A percentile compares a stretch with the other conserved stretches of the same genome.
phyloP scores from a whole-genome alignment of 208 protist genomes.

The Giardia muris region DNA sequence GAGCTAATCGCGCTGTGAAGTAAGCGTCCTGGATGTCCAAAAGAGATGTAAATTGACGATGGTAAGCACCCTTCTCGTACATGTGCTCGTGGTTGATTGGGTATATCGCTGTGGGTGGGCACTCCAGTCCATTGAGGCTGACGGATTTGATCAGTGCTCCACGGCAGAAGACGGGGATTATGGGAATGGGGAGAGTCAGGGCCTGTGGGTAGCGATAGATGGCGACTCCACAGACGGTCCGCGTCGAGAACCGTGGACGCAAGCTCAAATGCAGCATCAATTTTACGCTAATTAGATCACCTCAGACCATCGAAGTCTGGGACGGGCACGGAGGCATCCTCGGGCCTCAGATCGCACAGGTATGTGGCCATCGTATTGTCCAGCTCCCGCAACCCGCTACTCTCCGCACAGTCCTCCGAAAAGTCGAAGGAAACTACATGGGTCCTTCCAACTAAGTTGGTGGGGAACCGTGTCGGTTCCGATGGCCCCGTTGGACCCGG shows the following conservation, averaged over 20 bases:
- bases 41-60: neutral
- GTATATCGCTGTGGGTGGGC: neutral
- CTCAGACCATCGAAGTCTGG: too few species aligned
- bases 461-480: too few species aligned
- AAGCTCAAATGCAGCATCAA: neutral
- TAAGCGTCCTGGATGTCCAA: neutral
- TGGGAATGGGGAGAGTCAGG: neutral
- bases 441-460: too few species aligned
- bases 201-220: neutral
- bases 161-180: neutral
- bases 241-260: neutral
- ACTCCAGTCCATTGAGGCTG: neutral
- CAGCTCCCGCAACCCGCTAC: too few species aligned
- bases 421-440: too few species aligned
- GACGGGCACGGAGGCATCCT: too few species aligned
- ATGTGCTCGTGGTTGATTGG: neutral
- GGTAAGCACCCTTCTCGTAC: neutral
- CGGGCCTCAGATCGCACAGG: too few species aligned
- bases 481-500: too few species aligned
- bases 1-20: neutral
- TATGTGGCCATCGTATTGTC: too few species aligned
- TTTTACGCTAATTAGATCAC: too few species aligned
- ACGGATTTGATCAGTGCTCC: neutral
- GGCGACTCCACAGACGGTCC: neutral
- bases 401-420: too few species aligned